phyloP scores from a whole-genome alignment of 1,284 basidiomycete species.

The Fomitiporia mediterranea region DNA sequence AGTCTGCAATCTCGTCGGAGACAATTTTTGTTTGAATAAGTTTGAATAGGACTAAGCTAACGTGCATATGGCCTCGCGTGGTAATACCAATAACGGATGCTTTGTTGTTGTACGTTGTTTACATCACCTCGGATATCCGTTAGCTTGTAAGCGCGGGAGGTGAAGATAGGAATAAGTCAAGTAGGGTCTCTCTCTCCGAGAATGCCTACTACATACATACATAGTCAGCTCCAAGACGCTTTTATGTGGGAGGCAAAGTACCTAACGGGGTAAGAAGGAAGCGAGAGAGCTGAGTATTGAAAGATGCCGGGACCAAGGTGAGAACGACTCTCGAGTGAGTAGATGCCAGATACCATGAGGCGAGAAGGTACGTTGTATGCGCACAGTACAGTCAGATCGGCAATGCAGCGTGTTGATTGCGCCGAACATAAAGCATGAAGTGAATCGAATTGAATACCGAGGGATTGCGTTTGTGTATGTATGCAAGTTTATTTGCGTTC shows the following conservation, averaged over 20 bases:
- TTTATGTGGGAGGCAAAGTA: not conserved
- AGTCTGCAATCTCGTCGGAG: too few relatives aligned
- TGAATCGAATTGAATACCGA: not conserved
- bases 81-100: too few relatives aligned
- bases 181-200: too few relatives aligned
- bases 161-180: too few relatives aligned
- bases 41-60: too few relatives aligned
- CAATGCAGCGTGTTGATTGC: not conserved
- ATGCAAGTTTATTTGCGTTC: not conserved
- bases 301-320: not conserved
- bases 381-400: not conserved
- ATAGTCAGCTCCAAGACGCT: too few relatives aligned
- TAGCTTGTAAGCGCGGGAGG: too few relatives aligned
- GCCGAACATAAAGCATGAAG: not conserved
- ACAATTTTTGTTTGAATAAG: too few relatives aligned
- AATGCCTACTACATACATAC: too few relatives aligned
- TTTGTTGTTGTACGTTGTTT: too few relatives aligned
- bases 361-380: not conserved
- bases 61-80: too few relatives aligned
- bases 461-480: not conserved
- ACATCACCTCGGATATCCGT: too few relatives aligned
- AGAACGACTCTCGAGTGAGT: not conserved
- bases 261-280: not conserved
- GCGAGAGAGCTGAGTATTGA: not conserved
- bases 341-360: not conserved